A percentile compares a stretch with the other conserved stretches of the same genome.
These are phyloP conservation scores for Pholiota microspora DNA, from an alignment of 768 basidiomycete species.

Conservation along the genomic window DNA sequence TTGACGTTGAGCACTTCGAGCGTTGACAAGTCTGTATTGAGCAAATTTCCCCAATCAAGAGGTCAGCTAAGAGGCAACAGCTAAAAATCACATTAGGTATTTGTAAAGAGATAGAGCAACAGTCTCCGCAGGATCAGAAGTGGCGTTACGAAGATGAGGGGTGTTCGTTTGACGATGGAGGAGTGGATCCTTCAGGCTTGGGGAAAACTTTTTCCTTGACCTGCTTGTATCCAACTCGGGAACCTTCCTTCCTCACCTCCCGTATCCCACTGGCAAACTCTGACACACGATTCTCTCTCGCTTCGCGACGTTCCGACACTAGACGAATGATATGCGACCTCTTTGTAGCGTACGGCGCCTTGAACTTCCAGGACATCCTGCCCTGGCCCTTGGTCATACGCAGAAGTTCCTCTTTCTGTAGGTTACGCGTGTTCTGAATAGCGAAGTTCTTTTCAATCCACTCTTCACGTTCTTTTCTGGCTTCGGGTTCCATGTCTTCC, in stretches of 20 bases:
- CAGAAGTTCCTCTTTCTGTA: slow-evolving; percentile 37
- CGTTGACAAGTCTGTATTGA: not conserved
- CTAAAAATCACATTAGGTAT: not conserved
- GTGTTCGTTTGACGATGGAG: too few relatives aligned
- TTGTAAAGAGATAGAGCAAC: not conserved
- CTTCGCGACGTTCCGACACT: slow-evolving; percentile 39
- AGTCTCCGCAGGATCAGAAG: not conserved
- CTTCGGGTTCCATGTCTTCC: slow-evolving; percentile 70
- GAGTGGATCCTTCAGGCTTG: not conserved
- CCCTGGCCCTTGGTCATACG: slow-evolving; percentile 37
- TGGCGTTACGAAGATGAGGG: not conserved
- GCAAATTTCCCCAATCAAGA: not conserved
- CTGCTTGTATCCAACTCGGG: slow-evolving; percentile 20
- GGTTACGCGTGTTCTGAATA: slow-evolving; percentile 34
- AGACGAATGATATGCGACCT: slow-evolving; percentile 44
- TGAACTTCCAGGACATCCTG: slow-evolving; percentile 40
- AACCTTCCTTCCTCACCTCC: slow-evolving; percentile 31
- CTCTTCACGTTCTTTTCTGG: slow-evolving; percentile 52
- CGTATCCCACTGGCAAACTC: slow-evolving; percentile 33
- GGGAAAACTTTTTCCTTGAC: slow-evolving; percentile 11
- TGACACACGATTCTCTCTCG: slow-evolving; percentile 37
- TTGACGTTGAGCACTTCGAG: not conserved
- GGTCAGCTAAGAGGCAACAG: not conserved
- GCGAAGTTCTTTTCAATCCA: slow-evolving; percentile 65
- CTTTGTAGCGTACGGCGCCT: slow-evolving; percentile 40